These are phyloP conservation scores for Cruciata laevipes DNA, from an alignment of 257 asterid genomes.

Conservation along the genomic window DNA sequence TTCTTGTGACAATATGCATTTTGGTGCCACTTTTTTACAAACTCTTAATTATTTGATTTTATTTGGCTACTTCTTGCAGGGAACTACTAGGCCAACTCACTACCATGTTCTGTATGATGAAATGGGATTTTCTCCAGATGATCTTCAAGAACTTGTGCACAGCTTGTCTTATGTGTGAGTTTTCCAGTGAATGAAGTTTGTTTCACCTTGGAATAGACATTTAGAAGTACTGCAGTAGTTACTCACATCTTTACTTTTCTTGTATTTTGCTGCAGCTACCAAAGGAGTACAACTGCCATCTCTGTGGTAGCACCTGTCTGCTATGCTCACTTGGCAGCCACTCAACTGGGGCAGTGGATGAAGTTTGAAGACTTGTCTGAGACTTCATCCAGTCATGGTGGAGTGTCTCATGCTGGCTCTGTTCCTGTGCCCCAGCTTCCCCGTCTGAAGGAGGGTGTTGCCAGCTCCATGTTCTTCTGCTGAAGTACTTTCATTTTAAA, in stretches of 20 bases:
- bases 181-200: background rate
- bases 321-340: constrained; percentile 93
- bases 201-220: background rate
- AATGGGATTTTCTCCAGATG: constrained; percentile 77
- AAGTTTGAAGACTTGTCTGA: constrained; percentile 82
- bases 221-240: too few relatives aligned
- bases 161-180: constrained; percentile 85
- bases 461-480: constrained; percentile 83
- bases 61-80: constrained; percentile 29
- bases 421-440: constrained; percentile 80
- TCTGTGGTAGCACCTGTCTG: constrained; percentile 90
- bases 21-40: too few relatives aligned
- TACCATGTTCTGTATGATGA: constrained; percentile 75
- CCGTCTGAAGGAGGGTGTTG: constrained; percentile 48
- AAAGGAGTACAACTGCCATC: constrained; percentile 90
- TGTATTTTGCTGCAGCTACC: constrained; percentile 51
- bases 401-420: constrained; percentile 42
- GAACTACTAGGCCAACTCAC: constrained; percentile 87
- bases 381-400: constrained; percentile 81
- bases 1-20: too few relatives aligned
- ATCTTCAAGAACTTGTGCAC: constrained; percentile 87
- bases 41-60: too few relatives aligned
- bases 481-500: constrained; percentile 9
- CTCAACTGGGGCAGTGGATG: constrained; percentile 91
- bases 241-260: background rate